phyloP scores from a whole-genome alignment of 73 alveolate genomes.

The Tetrahymena elliotti region DNA sequence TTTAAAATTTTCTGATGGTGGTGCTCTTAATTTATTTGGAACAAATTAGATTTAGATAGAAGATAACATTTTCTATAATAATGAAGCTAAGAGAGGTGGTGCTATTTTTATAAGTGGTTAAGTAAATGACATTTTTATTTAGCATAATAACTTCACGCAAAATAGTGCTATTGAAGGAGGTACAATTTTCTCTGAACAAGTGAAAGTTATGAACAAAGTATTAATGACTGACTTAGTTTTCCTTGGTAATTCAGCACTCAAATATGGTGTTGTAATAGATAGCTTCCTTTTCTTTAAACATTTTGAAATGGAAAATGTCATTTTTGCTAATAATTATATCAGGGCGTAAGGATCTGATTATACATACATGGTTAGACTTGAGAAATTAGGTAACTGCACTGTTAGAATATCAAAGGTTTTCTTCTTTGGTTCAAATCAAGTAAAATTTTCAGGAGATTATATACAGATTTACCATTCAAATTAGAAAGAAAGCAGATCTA shows the following conservation, averaged over 20 bases:
- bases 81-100: background rate
- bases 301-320: background rate
- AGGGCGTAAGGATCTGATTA: background rate
- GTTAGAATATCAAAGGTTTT: background rate
- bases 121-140: background rate
- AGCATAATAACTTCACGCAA: background rate
- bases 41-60: background rate
- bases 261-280: background rate
- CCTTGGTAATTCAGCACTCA: background rate
- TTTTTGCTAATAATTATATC: background rate
- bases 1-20: background rate
- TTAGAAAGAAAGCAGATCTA: background rate
- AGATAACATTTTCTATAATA: background rate
- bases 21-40: background rate
- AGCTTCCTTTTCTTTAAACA: background rate
- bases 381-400: background rate
- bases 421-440: background rate
- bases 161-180: background rate
- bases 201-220: background rate
- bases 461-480: background rate
- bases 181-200: background rate
- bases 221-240: background rate
- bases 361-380: background rate
- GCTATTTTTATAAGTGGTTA: background rate
- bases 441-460: background rate